phyloP scores from a whole-genome alignment of 2,329 filamentous ascomycete species.

The Xylariomycetidae sp. region DNA sequence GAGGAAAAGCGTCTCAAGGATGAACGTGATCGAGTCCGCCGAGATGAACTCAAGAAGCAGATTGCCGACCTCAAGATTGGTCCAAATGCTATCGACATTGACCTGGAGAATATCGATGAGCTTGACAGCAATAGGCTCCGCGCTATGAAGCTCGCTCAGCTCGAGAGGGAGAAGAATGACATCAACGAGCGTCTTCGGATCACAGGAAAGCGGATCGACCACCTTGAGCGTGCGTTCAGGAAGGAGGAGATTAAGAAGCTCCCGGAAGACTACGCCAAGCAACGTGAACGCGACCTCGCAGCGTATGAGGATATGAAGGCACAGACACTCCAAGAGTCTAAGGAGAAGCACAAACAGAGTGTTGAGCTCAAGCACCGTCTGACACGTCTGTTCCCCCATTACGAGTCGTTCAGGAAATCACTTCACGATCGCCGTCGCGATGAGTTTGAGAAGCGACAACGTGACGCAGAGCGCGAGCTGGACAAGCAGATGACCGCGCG shows the following conservation, averaged over 20 bases:
- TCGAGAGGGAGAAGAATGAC: slow-evolving; percentile 97
- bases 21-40: slow-evolving; percentile 83
- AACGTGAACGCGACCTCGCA: slow-evolving; percentile 72
- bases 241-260: slow-evolving; percentile 95
- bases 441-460: slow-evolving; percentile 92
- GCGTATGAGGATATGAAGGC: slow-evolving; percentile 76
- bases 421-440: slow-evolving; percentile 85
- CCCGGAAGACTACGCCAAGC: slow-evolving; percentile 75
- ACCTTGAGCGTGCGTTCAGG: slow-evolving; percentile 93
- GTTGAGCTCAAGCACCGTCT: slow-evolving; percentile 93
- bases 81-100: slow-evolving; percentile 70
- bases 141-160: slow-evolving; percentile 88
- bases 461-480: slow-evolving; percentile 85
- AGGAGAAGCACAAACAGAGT: slow-evolving; percentile 86
- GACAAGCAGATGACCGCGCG: slow-evolving; percentile 86
- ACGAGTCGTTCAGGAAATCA: slow-evolving; percentile 76
- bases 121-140: slow-evolving; percentile 95
- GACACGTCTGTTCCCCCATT: slow-evolving; percentile 74
- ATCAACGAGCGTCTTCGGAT: slow-evolving; percentile 86
- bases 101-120: slow-evolving; percentile 75
- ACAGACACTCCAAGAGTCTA: slow-evolving; percentile 73
- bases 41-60: slow-evolving; percentile 91
- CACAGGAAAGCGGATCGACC: slow-evolving; percentile 92
- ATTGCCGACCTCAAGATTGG: slow-evolving; percentile 87
- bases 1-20: slow-evolving; percentile 81